Evolutionary conservation across 2,329 filamentous ascomycete genomes (phyloP).

Genomic region (Phialophora macrospora): DNA sequence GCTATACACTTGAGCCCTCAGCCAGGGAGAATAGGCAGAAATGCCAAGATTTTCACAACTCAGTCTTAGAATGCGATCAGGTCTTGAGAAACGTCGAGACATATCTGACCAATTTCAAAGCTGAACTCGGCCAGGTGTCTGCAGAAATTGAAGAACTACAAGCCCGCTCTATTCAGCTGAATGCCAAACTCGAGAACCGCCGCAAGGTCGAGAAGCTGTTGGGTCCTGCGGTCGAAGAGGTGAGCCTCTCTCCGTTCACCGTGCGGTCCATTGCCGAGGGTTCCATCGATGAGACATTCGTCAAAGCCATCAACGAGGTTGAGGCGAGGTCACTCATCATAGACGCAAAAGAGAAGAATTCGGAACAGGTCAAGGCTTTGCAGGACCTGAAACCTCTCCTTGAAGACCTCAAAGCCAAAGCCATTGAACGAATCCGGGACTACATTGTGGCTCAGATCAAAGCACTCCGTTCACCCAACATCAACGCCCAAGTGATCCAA

Average conservation of each 20-base stretch:
- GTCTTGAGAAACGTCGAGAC: slow-evolving; percentile 90
- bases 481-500: slow-evolving; percentile 96
- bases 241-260: slow-evolving; percentile 82
- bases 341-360: slow-evolving; percentile 67
- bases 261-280: slow-evolving; percentile 87
- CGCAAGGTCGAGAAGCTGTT: slow-evolving; percentile 86
- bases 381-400: slow-evolving; percentile 84
- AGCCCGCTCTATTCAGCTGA: slow-evolving; percentile 80
- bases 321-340: slow-evolving; percentile 77
- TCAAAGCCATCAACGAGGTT: slow-evolving; percentile 79
- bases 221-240: slow-evolving; percentile 86
- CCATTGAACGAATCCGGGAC: slow-evolving; percentile 91
- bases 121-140: slow-evolving; percentile 88
- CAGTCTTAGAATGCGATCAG: slow-evolving; percentile 85
- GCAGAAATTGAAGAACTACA: slow-evolving; percentile 95
- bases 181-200: slow-evolving; percentile 83
- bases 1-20: slow-evolving; percentile 63
- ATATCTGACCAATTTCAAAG: slow-evolving; percentile 90
- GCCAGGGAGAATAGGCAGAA: slow-evolving; percentile 78
- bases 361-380: slow-evolving; percentile 72
- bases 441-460: slow-evolving; percentile 95
- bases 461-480: slow-evolving; percentile 88
- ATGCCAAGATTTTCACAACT: slow-evolving; percentile 87
- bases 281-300: slow-evolving; percentile 86
- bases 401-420: slow-evolving; percentile 76